Percentiles rank a stretch among this genome's conserved stretches.
Conservation (phyloP, 2,329 filamentous ascomycete species). For the Ascochyta clinopodiicola region DNA sequence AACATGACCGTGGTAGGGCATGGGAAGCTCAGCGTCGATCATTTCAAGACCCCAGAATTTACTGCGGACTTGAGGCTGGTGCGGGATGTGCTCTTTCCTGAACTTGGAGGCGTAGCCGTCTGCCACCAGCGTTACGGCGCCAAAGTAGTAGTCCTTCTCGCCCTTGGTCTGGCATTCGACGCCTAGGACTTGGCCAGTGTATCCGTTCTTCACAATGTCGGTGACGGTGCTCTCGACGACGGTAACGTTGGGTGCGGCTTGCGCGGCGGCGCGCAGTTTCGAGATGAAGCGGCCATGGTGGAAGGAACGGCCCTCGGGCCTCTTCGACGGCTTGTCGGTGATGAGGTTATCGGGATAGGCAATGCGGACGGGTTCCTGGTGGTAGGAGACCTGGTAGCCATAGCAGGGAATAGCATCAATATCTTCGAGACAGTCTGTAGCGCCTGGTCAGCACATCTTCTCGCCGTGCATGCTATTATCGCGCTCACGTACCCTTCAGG, state of each 20-base stretch:
- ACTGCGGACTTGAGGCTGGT: slow-evolving; percentile 73
- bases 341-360: slow-evolving; percentile 73
- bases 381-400: slow-evolving; percentile 88
- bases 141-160: slow-evolving; percentile 78
- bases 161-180: slow-evolving; percentile 76
- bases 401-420: slow-evolving; percentile 85
- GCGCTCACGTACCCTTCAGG: slow-evolving; percentile 55
- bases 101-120: slow-evolving; percentile 95
- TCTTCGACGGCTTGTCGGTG: slow-evolving; percentile 39
- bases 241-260: slow-evolving; percentile 80
- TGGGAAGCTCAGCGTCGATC: slow-evolving; percentile 81
- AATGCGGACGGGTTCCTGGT: slow-evolving; percentile 74
- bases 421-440: slow-evolving; percentile 75
- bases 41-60: slow-evolving; percentile 96
- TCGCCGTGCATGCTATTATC: no score
- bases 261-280: slow-evolving; percentile 77
- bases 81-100: slow-evolving; percentile 76
- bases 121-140: slow-evolving; percentile 82
- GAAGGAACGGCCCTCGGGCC: slow-evolving; percentile 78
- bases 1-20: slow-evolving; percentile 81
- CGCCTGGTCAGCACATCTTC: slow-evolving; percentile 11
- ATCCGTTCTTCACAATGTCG: slow-evolving; percentile 73
- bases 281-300: slow-evolving; percentile 95
- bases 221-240: slow-evolving; percentile 89
- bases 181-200: slow-evolving; percentile 77